Evolutionary conservation across 73 alveolate species (phyloP).

Genomic region (Tetrahymena elliotti): DNA sequence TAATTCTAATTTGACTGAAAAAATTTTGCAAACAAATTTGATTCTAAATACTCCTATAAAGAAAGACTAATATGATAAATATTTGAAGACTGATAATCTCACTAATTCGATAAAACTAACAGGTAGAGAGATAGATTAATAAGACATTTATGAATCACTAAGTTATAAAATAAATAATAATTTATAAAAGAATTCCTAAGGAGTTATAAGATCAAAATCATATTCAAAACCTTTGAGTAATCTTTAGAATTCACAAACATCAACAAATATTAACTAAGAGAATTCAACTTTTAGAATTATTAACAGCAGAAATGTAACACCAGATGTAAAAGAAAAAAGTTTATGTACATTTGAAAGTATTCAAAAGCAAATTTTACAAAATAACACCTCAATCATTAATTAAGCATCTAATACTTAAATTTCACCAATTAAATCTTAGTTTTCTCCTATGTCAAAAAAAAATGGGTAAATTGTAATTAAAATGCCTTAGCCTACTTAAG

Average conservation of each 20-base stretch:
- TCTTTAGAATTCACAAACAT: neutral
- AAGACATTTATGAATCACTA: neutral
- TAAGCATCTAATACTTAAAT: neutral
- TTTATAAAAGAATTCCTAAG: neutral
- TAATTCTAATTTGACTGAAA: neutral
- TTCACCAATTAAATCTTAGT: neutral
- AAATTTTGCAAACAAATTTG: neutral
- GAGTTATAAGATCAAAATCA: neutral
- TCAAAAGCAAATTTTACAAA: neutral
- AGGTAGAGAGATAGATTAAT: neutral
- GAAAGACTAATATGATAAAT: neutral
- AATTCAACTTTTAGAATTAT: neutral
- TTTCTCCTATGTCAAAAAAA: neutral
- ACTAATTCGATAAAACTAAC: neutral
- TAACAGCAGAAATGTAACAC: neutral
- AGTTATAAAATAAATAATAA: neutral
- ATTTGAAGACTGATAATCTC: neutral
- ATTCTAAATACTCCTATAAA: neutral
- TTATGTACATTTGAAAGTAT: neutral
- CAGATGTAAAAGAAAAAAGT: neutral
- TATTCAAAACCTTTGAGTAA: neutral
- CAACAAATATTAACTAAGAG: neutral
- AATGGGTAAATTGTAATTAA: neutral
- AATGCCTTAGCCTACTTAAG: neutral
- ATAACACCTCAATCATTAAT: neutral